Evolutionary conservation across 768 basidiomycete genomes (phyloP).

Genomic region (Tremella yokohamensis): DNA sequence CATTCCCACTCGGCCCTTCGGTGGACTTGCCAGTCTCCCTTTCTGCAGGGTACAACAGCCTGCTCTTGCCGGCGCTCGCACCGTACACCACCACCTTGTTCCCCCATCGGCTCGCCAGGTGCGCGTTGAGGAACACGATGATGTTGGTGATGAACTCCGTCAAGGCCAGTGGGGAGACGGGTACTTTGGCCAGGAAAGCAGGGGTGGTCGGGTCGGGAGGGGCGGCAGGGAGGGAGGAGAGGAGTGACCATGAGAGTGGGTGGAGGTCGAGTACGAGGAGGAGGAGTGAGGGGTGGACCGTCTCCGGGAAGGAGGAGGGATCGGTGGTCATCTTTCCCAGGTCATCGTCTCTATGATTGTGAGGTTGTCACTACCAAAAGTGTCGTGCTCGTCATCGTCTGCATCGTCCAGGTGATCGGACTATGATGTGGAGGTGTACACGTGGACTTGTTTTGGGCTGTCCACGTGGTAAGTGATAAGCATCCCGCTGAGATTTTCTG

Average conservation of each 20-base stretch:
- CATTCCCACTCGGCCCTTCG: constrained; percentile 56
- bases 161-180: constrained; percentile 60
- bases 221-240: constrained; percentile 36
- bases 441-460: too few species aligned
- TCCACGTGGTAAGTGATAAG: too few species aligned
- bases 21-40: constrained; percentile 14
- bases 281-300: constrained; percentile 56
- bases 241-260: constrained; percentile 79
- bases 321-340: too few species aligned
- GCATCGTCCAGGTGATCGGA: too few species aligned
- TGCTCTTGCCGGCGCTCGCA: constrained; percentile 59
- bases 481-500: too few species aligned
- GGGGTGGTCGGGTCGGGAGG: constrained; percentile 4
- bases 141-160: constrained; percentile 75
- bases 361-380: too few species aligned
- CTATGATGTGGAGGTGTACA: too few species aligned
- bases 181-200: constrained; percentile 18
- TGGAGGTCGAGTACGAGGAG: constrained; percentile 82
- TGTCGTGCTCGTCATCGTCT: too few species aligned
- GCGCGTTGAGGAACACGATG: constrained; percentile 85
- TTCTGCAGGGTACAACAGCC: constrained; percentile 65
- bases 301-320: too few species aligned
- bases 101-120: constrained; percentile 84
- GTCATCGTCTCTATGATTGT: too few species aligned
- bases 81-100: constrained; percentile 90